Percentiles rank a stretch among this genome's conserved stretches.
These are phyloP conservation scores for Jamesozyma lodderae DNA, from an alignment of 805 yeast genomes.

Conservation along the genomic window DNA sequence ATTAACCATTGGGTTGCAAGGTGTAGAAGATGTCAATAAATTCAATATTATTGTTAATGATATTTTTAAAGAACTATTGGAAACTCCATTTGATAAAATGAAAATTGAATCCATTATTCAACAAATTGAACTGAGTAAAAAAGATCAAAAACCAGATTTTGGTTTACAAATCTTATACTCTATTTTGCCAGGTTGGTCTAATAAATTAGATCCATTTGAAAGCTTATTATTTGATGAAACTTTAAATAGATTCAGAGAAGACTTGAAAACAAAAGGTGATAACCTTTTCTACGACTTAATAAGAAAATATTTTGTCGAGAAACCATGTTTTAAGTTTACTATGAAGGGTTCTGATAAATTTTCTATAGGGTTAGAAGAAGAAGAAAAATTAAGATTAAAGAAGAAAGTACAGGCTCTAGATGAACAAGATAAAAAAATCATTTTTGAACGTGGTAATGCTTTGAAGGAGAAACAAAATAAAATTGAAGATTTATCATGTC, in stretches of 20 bases:
- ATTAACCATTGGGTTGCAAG: conserved; percentile 81
- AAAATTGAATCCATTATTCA: conserved; percentile 82
- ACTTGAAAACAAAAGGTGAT: conserved; percentile 46
- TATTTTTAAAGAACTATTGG: conserved; percentile 38
- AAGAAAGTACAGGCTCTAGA: conserved; percentile 36
- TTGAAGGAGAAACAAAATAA: conserved; percentile 57
- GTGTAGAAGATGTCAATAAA: conserved; percentile 42
- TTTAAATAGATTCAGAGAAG: conserved; percentile 50
- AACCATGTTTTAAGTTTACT: conserved; percentile 59
- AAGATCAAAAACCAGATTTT: conserved; percentile 82
- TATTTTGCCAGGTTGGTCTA: conserved; percentile 78
- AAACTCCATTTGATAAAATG: conserved; percentile 40
- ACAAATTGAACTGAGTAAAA: conserved; percentile 74
- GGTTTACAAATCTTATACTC: conserved; percentile 72
- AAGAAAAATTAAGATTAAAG: conserved; percentile 49
- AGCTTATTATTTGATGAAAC: conserved; percentile 55
- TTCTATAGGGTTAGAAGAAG: conserved; percentile 40
- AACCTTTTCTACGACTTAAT: conserved; percentile 52
- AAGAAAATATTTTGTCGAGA: conserved; percentile 39
- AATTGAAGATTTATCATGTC: conserved; percentile 62
- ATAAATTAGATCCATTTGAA: conserved; percentile 67
- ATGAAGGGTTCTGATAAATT: conserved; percentile 64
- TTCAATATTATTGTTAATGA: conserved; percentile 41
- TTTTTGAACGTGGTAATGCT: conserved; percentile 51
- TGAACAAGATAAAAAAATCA: conserved; percentile 46